These are phyloP conservation scores for Tolypocladium paradoxum DNA, from an alignment of 2,329 filamentous ascomycete species.

Conservation along the genomic window DNA sequence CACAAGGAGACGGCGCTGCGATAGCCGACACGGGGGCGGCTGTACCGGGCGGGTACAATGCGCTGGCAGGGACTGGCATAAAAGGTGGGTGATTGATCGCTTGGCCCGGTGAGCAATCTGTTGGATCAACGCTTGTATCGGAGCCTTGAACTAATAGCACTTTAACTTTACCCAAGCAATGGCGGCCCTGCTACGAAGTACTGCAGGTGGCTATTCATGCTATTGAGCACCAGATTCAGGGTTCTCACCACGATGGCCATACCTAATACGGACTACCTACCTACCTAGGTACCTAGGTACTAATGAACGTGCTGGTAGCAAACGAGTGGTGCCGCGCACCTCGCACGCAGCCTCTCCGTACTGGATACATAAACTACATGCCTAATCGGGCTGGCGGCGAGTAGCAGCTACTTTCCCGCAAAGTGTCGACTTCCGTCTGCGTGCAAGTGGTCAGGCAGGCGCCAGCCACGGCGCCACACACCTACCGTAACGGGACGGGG, in stretches of 20 bases:
- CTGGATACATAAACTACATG: not conserved
- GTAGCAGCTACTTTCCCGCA: not conserved
- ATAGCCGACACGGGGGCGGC: not conserved
- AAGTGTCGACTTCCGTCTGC: too few relatives aligned
- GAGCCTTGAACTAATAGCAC: too few relatives aligned
- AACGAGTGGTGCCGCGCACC: too few relatives aligned
- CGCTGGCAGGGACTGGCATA: not conserved
- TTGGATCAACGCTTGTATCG: not conserved
- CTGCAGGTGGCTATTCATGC: too few relatives aligned
- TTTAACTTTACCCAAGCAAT: too few relatives aligned
- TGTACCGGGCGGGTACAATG: not conserved
- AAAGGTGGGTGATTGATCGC: not conserved
- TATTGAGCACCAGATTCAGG: not conserved
- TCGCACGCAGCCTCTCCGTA: too few relatives aligned
- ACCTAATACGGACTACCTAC: too few relatives aligned
- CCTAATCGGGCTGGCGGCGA: not conserved
- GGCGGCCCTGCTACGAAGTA: too few relatives aligned
- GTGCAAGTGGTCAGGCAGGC: too few relatives aligned
- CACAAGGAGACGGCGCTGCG: constrained; percentile 32
- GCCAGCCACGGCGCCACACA: not conserved
- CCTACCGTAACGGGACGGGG: not conserved
- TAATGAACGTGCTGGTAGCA: not conserved
- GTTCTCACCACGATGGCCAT: too few relatives aligned
- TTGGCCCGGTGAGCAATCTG: not conserved
- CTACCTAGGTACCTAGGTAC: too few relatives aligned